A percentile compares a stretch with the other conserved stretches of the same genome.
These are phyloP conservation scores for Jackrogersella multiformis DNA, from an alignment of 495 filamentous ascomycete genomes.

Conservation along the genomic window DNA sequence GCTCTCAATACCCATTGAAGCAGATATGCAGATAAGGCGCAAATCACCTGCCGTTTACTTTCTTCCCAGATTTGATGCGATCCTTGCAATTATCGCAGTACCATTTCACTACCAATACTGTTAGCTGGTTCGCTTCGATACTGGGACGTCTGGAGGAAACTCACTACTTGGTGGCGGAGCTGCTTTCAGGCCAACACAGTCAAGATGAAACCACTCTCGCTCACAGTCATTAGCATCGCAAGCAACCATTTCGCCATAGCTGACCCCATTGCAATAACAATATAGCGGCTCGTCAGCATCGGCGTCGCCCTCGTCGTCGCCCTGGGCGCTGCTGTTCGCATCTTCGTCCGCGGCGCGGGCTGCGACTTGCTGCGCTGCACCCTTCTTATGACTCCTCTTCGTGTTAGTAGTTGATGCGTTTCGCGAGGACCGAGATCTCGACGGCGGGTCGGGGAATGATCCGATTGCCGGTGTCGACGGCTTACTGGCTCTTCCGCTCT, in stretches of 20 bases:
- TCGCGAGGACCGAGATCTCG: slow-evolving; percentile 51
- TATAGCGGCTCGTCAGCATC: slow-evolving; percentile 87
- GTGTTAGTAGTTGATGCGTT: slow-evolving; percentile 46
- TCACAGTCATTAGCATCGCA: slow-evolving; percentile 90
- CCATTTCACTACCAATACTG: slow-evolving; percentile 76
- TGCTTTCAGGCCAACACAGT: slow-evolving; percentile 87
- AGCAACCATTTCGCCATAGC: slow-evolving; percentile 98
- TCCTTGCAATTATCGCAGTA: slow-evolving; percentile 89
- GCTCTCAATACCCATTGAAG: slow-evolving; percentile 19
- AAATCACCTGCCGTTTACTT: slow-evolving; percentile 49
- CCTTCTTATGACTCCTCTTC: slow-evolving; percentile 80
- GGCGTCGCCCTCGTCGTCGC: slow-evolving; percentile 66
- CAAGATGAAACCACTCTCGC: slow-evolving; percentile 95
- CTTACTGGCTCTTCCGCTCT: slow-evolving; percentile 69
- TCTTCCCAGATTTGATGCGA: slow-evolving; percentile 63
- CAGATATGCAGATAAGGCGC: not conserved
- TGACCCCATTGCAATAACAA: slow-evolving; percentile 92
- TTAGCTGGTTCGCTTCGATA: slow-evolving; percentile 25
- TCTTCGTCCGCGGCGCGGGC: slow-evolving; percentile 51
- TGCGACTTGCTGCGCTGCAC: slow-evolving; percentile 53
- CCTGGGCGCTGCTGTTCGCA: slow-evolving; percentile 47
- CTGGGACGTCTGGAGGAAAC: slow-evolving; percentile 45
- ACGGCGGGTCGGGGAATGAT: slow-evolving; percentile 59
- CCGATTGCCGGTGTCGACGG: slow-evolving; percentile 67
- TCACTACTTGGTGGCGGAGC: slow-evolving; percentile 85